These are phyloP conservation scores for Rutidosis leptorrhynchoides DNA, from an alignment of 129 eudicot genomes.

Conservation along the genomic window DNA sequence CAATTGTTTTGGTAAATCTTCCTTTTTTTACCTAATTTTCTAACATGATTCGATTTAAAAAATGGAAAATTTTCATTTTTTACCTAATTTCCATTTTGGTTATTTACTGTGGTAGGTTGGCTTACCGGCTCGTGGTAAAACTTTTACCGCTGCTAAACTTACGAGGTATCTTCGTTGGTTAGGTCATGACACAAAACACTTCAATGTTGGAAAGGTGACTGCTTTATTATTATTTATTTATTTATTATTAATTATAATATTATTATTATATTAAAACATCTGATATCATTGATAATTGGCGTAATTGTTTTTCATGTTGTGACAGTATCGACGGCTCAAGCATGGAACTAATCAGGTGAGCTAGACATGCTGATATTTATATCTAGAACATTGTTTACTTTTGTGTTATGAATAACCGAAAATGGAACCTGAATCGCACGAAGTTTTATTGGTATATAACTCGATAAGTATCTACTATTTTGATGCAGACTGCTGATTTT, in stretches of 20 bases:
- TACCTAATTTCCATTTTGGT: too few species aligned
- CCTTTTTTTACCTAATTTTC: background rate
- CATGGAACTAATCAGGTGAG: slow-evolving; percentile 94
- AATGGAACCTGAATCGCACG: background rate
- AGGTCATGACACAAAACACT: slow-evolving; percentile 98
- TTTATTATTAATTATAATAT: too few species aligned
- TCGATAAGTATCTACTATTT: slow-evolving; percentile 1
- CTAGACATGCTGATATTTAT: background rate
- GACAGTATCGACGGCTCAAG: slow-evolving; percentile 93
- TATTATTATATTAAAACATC: background rate
- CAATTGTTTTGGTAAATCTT: slow-evolving; percentile 92
- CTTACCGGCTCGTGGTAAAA: slow-evolving; percentile 99
- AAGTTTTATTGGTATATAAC: background rate
- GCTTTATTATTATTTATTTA: background rate
- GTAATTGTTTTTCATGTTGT: slow-evolving; percentile 27
- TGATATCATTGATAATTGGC: slow-evolving; percentile 17
- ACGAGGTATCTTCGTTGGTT: slow-evolving; percentile 99
- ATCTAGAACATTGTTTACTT: background rate
- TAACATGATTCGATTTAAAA: background rate
- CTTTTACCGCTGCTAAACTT: slow-evolving; percentile 96
- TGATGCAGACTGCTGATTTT: slow-evolving; percentile 86
- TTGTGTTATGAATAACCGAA: background rate
- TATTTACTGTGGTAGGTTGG: slow-evolving; percentile 65
- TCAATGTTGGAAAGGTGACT: slow-evolving; percentile 95
- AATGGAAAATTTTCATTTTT: too few species aligned